Evolutionary conservation across 2,329 filamentous ascomycete species (phyloP), one percentile per base, ranked within the genome.

Genomic region (Exserohilum turcica): DNA sequence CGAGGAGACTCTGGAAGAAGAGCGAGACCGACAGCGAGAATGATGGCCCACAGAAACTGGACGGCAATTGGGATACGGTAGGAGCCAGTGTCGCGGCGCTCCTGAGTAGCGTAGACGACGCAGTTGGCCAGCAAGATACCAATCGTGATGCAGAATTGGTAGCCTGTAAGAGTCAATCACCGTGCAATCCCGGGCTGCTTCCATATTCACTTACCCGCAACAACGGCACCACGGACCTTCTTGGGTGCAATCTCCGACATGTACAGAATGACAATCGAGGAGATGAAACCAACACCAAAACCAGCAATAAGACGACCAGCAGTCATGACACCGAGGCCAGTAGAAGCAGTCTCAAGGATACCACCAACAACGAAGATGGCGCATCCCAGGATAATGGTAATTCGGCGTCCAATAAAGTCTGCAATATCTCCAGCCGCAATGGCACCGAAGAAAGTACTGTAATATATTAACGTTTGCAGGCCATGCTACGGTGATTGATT

Each of bases 1-100:
- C 91, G 88, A 46, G 91, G 91, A 0, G 91, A 94, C 74, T 96
- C 91, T 57, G 91, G 91, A 10, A 96, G 87, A 67, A 91, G 76
- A 60, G 90, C 73, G 39, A 95, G 84, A 72, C 91, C 91, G 39
- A 68, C 69, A 35, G 77, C 89, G 21, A 96, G 86, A 61, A 95
- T 89, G 43, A 92, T 43, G 47, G 89, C 90, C 89, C 90, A 96
- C 52, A 86, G 77, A 76, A 94, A 90, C 78, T 96, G 91, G 47
- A 96, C 79, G 45, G 77, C 86, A 63, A 95, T 92, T 46, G 90
- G 90, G 58, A 95, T 92, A 64, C 91, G 88, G 63, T 74, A 94
- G 6, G 86, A 86, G 60, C 84, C 84, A 29, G 84, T 86, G 74
- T 90, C 85, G 9, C 63, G 69, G 64, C 84, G 82, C 64, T 85